Percentiles rank a stretch among this genome's conserved stretches.
phyloP scores from a whole-genome alignment of 495 filamentous ascomycete species.

The Trichocladium uniseriatum region DNA sequence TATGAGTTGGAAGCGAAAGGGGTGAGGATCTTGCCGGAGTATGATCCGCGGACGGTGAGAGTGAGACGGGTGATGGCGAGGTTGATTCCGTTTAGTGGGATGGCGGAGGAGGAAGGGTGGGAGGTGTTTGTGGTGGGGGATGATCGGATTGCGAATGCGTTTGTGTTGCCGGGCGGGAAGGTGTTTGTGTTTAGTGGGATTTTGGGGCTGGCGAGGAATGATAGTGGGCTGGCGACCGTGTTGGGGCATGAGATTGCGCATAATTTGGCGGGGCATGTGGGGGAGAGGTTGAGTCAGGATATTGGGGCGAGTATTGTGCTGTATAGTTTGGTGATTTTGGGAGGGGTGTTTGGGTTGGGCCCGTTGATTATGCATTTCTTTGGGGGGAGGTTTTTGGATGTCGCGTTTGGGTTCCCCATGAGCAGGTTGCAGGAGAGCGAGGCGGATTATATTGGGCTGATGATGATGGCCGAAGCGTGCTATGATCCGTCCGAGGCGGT shows the following conservation, averaged over 20 bases:
- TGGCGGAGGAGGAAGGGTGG: slow-evolving; percentile 53
- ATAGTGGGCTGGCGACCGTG: slow-evolving; percentile 74
- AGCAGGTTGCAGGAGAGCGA: slow-evolving; percentile 55
- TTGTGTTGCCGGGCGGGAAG: slow-evolving; percentile 87
- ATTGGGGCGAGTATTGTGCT: slow-evolving; percentile 48
- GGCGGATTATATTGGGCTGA: slow-evolving; percentile 84
- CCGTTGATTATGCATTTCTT: slow-evolving; percentile 29
- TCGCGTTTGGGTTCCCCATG: slow-evolving; percentile 60
- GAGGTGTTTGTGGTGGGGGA: slow-evolving; percentile 79
- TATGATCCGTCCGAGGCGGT: slow-evolving; percentile 71
- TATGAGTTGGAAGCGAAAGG: slow-evolving; percentile 30
- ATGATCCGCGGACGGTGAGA: slow-evolving; percentile 31
- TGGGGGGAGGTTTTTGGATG: slow-evolving; percentile 43
- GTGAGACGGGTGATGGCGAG: slow-evolving; percentile 62
- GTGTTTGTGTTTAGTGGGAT: slow-evolving; percentile 90
- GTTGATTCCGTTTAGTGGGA: slow-evolving; percentile 58
- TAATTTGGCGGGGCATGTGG: slow-evolving; percentile 70
- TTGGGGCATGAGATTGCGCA: slow-evolving; percentile 95
- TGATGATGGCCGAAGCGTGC: slow-evolving; percentile 49
- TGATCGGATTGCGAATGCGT: slow-evolving; percentile 57
- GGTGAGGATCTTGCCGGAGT: slow-evolving; percentile 30
- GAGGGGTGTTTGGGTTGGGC: slow-evolving; percentile 43
- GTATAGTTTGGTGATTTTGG: slow-evolving; percentile 39
- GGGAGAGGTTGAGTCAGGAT: slow-evolving; percentile 60
- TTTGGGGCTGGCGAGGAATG: slow-evolving; percentile 57